These are phyloP conservation scores for Sporisorium sorghi DNA, from an alignment of 1,284 basidiomycete species.

Conservation along the genomic window DNA sequence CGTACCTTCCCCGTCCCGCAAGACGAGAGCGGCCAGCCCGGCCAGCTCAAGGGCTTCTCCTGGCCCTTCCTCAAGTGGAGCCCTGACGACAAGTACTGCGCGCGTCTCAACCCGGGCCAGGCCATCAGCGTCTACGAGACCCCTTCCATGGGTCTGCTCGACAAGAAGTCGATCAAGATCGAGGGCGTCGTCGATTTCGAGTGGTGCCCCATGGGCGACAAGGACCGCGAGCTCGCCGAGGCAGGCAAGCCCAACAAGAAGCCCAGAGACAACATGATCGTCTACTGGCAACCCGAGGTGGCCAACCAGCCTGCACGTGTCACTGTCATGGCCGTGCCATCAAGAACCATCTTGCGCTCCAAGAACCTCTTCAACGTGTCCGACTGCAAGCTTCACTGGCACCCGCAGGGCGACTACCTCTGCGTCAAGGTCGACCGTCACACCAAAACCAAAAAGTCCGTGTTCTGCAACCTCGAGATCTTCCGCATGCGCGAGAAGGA, in stretches of 20 bases:
- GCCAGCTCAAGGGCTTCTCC: constrained; percentile 76
- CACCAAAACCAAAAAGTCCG: constrained; percentile 98
- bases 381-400: constrained; percentile 98
- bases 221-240: constrained; percentile 75
- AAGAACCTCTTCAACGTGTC: constrained; percentile 99
- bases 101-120: constrained; percentile 85
- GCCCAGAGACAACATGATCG: constrained; percentile 87
- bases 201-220: constrained; percentile 95
- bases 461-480: constrained; percentile 98
- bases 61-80: constrained; percentile 99
- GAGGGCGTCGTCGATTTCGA: constrained; percentile 99
- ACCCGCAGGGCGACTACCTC: constrained; percentile 97
- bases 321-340: constrained; percentile 89
- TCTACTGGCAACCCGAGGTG: constrained; percentile 97
- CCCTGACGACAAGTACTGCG: constrained; percentile 94
- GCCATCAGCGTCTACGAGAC: constrained; percentile 97
- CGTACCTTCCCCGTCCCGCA: constrained; percentile 84
- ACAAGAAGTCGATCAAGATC: constrained; percentile 97
- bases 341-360: constrained; percentile 84
- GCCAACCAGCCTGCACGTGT: constrained; percentile 95
- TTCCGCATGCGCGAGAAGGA: constrained; percentile 98
- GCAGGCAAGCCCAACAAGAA: constrained; percentile 71
- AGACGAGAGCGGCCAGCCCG: constrained; percentile 60
- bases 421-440: constrained; percentile 99
- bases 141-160: constrained; percentile 91